These are phyloP conservation scores for Potentilla sterilis DNA, from an alignment of 306 rosid genomes.

Conservation along the genomic window DNA sequence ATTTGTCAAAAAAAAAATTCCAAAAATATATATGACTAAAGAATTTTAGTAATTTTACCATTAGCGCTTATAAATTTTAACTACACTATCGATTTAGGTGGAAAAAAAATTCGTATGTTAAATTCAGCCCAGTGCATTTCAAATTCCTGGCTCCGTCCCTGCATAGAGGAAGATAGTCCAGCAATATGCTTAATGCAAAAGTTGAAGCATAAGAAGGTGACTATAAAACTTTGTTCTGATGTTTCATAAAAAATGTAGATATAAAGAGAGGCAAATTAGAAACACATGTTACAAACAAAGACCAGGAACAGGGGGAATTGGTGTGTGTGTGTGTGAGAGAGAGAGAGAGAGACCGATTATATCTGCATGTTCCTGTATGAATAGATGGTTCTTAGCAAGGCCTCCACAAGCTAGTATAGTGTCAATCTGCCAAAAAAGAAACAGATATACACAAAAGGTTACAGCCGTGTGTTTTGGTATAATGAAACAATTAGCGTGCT, in stretches of 20 bases:
- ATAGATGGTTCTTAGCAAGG: slow-evolving; percentile 75
- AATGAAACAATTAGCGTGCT: not conserved
- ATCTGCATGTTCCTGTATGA: slow-evolving; percentile 93
- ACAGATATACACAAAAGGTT: slow-evolving; percentile 10
- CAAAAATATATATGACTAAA: too few relatives aligned
- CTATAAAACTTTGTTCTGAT: not conserved
- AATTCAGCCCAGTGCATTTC: too few relatives aligned
- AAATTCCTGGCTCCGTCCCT: too few relatives aligned
- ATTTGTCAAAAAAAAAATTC: too few relatives aligned
- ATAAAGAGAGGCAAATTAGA: not conserved
- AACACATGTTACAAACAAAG: not conserved
- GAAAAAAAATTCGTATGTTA: too few relatives aligned
- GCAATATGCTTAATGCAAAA: not conserved
- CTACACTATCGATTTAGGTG: too few relatives aligned
- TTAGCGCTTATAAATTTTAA: too few relatives aligned
- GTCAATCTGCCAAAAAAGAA: slow-evolving; percentile 55
- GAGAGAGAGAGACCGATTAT: slow-evolving; percentile 60
- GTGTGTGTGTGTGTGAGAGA: not conserved
- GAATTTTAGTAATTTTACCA: too few relatives aligned
- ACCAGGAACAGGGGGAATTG: not conserved
- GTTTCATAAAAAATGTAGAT: not conserved
- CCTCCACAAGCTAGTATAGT: slow-evolving; percentile 97
- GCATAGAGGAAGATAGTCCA: not conserved
- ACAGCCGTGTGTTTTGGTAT: not conserved
- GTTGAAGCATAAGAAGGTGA: not conserved